Conservation (phyloP, 345 rosid genomes). For the Eutrema japonicum region DNA sequence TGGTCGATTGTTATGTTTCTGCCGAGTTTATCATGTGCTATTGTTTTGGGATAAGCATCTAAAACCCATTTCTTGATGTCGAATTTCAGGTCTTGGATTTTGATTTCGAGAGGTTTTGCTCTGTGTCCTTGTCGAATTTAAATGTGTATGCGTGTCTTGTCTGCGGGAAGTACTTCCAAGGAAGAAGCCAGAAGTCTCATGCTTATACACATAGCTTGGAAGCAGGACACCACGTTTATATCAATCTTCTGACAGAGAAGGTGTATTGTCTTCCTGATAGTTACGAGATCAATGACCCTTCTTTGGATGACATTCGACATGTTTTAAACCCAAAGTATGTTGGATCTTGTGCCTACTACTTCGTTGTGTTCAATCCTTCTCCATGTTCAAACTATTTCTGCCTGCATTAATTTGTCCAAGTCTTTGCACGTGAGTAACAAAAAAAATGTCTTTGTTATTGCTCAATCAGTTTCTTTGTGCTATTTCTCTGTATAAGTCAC, state of each 20-base stretch:
- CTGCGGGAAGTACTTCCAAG: constrained; percentile 96
- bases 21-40: background rate
- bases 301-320: constrained; percentile 92
- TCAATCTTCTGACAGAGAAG: constrained; percentile 88
- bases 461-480: background rate
- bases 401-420: constrained; percentile 4
- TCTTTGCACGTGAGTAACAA: background rate
- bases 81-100: constrained; percentile 82
- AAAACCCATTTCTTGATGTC: background rate
- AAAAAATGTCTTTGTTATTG: background rate
- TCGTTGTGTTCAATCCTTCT: background rate
- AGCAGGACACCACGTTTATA: constrained; percentile 94
- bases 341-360: background rate
- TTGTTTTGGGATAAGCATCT: constrained; percentile 4
- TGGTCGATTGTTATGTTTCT: constrained; percentile 1
- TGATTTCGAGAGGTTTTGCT: constrained; percentile 96
- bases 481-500: constrained; percentile 3
- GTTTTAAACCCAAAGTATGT: constrained; percentile 88
- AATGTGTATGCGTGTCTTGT: constrained; percentile 97
- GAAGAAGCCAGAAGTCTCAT: constrained; percentile 92
- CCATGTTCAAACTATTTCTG: background rate
- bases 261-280: constrained; percentile 99
- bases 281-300: constrained; percentile 93
- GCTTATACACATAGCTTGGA: constrained; percentile 99
- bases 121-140: constrained; percentile 82